Conservation (phyloP, 148 eudicot genomes). For the Silene latifolia region DNA sequence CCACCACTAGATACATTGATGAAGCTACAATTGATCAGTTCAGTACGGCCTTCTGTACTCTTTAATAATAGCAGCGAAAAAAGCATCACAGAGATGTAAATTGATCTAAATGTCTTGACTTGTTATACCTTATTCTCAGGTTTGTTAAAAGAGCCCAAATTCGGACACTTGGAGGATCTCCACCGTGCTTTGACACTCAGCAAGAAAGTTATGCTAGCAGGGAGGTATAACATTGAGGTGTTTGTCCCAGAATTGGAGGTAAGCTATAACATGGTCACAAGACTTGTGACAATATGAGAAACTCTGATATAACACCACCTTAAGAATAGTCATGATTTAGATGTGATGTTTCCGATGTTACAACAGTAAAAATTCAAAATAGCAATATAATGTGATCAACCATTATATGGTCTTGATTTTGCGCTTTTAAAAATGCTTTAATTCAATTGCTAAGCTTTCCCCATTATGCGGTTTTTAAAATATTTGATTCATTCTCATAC, state of each 20-base stretch:
- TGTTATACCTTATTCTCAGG: constrained; percentile 32
- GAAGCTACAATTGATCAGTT: constrained; percentile 92
- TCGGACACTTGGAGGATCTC: constrained; percentile 70
- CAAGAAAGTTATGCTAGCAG: constrained; percentile 60
- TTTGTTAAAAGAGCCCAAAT: constrained; percentile 72
- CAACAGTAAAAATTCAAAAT: too few species aligned
- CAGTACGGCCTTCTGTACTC: constrained; percentile 35
- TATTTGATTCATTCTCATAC: too few species aligned
- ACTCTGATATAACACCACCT: neutral
- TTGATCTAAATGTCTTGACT: neutral
- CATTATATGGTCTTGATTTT: too few species aligned
- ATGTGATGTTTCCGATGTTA: too few species aligned
- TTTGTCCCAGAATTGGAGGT: constrained; percentile 44
- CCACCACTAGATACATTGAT: constrained; percentile 82
- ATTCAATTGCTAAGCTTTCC: too few species aligned
- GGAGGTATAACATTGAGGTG: constrained; percentile 29
- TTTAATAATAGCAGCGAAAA: neutral
- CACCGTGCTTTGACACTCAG: constrained; percentile 56
- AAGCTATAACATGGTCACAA: constrained; percentile 2
- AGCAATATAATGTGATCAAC: too few species aligned
- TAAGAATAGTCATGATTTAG: neutral
- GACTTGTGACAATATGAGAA: neutral
- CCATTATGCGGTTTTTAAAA: too few species aligned
- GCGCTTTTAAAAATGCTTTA: too few species aligned
- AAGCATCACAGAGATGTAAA: neutral